Base-by-base conservation (phyloP, 768 basidiomycete genomes). In the Suillus hirtellus region DNA sequence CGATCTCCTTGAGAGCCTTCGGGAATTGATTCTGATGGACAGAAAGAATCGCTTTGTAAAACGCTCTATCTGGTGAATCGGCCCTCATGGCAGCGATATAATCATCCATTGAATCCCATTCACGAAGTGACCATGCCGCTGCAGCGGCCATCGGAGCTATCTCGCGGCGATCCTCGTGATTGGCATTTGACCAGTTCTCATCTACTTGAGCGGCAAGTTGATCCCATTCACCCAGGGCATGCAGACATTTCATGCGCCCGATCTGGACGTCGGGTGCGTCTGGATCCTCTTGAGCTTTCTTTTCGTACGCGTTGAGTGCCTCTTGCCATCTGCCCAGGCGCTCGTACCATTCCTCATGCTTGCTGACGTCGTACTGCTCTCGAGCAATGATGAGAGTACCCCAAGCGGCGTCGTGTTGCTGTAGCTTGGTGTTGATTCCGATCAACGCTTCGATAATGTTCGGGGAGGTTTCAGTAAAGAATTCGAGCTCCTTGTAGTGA, bases 321-420 rank as follows among this genome's bases (percentile, higher is more conserved):
- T 98, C 94, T 70, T 95, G 92, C 97, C 97, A 99, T 60, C 92
- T 83, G 6, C 95, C 95, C 19, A 99, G 87, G 67, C 96, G 86
- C 76, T 99, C 95, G 72, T 95, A 99, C 97, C 97, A 99, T 70
- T 96, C 92, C 68, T 99, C 97, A 71, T 98, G 95, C 72, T 95
- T 91, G 44, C 88, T 88, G 37, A 93, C 89, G 67, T 95, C 92
- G 72, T 93, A 95, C 66, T 93, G 90, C 71, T 94, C 90, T 47
- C 91, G 86, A 46, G 96, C 96, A 59, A 92, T 90, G 31, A 90
- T 85, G 3, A 99, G 85, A 37, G 95, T 98, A 11, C 97, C 97
- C 92, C 95, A 96, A 2, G 97, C 97, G 6, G 96, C 96, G 69
- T 99, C 97, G 60, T 94, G 93, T 73, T 98, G 97, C 72, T 98